Evolutionary conservation across 179 eudicot species (phyloP), one percentile per base, ranked within the genome.

Genomic region (Actinidia arguta): DNA sequence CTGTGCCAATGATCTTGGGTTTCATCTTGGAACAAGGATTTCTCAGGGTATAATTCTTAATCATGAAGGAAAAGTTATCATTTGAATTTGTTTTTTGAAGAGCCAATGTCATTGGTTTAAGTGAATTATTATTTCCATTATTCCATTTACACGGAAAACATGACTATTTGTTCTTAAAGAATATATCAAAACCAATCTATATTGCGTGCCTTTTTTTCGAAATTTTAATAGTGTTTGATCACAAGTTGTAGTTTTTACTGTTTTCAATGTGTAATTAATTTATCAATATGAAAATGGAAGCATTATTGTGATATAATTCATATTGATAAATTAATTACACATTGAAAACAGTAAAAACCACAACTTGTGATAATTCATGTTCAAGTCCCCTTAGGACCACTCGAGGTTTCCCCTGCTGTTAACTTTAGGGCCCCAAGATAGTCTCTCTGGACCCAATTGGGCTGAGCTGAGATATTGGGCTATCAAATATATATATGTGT

Each of bases 1-100:
- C 99, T 20, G 91, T 97, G 78, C 99, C 99, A 16, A 97, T 97
- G 99, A 85, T 97, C 80, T 81, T 97, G 81, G 92, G 99, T 74
- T 94, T 95, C 91, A 97, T 97, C 78, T 82, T 97, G 85, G 99
- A 97, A 81, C 93, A 88, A 69, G 99, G 99, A 20, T 93, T 97
- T 84, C 87, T 97, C 17, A 92, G 91, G 93, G 99, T 95, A 94
- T 48, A 61, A 24, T 27, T 22, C 47, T 63, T 58, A 54, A 25
- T 24, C 54, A 8, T 80, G 76, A 80, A 54, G 71, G 31, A 4
- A 59, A 47, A 50, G 25, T 44, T 61, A 6, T 27, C 6, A 17
- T 61, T 62, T 50, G 22, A 18, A 22, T n/a, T 18, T 62, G 71
- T 44, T 76, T 39, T 54, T 77, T 62, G 8, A 77, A 7, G 42